phyloP scores from a whole-genome alignment of 805 yeast genomes.

The Spathaspora gorwiae region DNA sequence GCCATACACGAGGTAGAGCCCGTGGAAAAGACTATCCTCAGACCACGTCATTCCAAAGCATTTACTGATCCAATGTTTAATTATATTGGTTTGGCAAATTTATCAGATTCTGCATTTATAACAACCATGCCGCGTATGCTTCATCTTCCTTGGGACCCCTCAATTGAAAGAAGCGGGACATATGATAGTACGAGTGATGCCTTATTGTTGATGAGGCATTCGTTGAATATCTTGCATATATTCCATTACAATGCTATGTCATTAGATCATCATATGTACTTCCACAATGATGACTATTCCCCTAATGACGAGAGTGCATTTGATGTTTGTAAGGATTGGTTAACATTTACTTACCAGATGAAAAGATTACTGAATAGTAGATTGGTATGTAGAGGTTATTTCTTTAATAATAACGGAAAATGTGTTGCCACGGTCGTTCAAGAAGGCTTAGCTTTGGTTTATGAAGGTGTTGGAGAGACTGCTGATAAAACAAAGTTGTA shows the following conservation, averaged over 20 bases:
- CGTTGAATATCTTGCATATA: slow-evolving; percentile 31
- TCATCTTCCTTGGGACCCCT: slow-evolving; percentile 41
- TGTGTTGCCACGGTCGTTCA: slow-evolving; percentile 38
- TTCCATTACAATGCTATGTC: slow-evolving; percentile 45
- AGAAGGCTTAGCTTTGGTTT: slow-evolving; percentile 36
- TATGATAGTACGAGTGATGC: slow-evolving; percentile 33
- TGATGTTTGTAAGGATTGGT: slow-evolving; percentile 34
- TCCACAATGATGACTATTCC: slow-evolving; percentile 26
- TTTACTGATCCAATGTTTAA: slow-evolving; percentile 24
- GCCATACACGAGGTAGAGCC: neutral
- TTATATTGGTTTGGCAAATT: slow-evolving; percentile 33
- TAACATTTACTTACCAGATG: slow-evolving; percentile 32
- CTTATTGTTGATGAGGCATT: slow-evolving; percentile 19
- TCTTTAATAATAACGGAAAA: slow-evolving; percentile 25
- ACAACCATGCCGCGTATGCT: slow-evolving; percentile 39
- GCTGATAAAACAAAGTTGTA: slow-evolving; percentile 5
- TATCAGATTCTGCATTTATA: slow-evolving; percentile 35
- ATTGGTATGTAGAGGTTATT: slow-evolving; percentile 33
- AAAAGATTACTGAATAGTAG: slow-evolving; percentile 31
- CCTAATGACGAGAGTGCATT: slow-evolving; percentile 14
- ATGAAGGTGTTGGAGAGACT: slow-evolving; percentile 19
- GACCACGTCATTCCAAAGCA: slow-evolving; percentile 14
- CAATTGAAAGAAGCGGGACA: slow-evolving; percentile 25
- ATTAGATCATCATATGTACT: slow-evolving; percentile 41
- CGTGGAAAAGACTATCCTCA: slow-evolving; percentile 6